A percentile compares a stretch with the other conserved stretches of the same genome.
Conservation (phyloP, 306 rosid genomes). For the Gynostemma pentaphyllum region DNA sequence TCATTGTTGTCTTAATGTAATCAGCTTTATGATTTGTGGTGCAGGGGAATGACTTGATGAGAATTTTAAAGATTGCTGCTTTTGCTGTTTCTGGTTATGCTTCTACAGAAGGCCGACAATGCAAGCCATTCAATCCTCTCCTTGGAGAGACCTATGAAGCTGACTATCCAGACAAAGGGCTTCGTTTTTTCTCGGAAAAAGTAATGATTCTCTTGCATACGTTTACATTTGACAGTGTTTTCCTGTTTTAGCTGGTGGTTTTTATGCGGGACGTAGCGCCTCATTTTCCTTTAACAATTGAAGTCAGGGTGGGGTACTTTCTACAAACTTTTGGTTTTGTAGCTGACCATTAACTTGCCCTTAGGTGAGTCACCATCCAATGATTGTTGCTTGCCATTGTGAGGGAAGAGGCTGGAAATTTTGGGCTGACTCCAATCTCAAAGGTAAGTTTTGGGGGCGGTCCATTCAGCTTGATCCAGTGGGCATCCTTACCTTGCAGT, state of each 20-base stretch:
- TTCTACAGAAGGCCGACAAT: slow-evolving; percentile 94
- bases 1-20: slow-evolving; percentile 11
- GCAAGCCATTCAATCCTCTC: slow-evolving; percentile 97
- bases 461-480: slow-evolving; percentile 97
- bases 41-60: slow-evolving; percentile 98
- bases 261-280: not conserved
- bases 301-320: not conserved
- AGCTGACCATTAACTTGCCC: slow-evolving; percentile 29
- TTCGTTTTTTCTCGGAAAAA: slow-evolving; percentile 83
- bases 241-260: not conserved
- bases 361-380: slow-evolving; percentile 99
- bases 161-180: slow-evolving; percentile 96
- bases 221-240: not conserved
- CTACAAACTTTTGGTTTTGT: slow-evolving; percentile 15
- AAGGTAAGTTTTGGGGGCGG: slow-evolving; percentile 98
- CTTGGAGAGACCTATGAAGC: slow-evolving; percentile 98
- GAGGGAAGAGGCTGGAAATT: slow-evolving; percentile 90
- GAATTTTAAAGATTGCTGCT: slow-evolving; percentile 81
- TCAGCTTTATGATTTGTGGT: slow-evolving; percentile 12
- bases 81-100: slow-evolving; percentile 98
- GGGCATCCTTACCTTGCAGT: slow-evolving; percentile 83
- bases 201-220: slow-evolving; percentile 24
- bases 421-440: slow-evolving; percentile 96
- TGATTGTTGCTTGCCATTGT: slow-evolving; percentile 97
- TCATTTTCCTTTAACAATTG: not conserved